phyloP scores from a whole-genome alignment of 2,329 filamentous ascomycete genomes.

The Calonectria hongkongensis region DNA sequence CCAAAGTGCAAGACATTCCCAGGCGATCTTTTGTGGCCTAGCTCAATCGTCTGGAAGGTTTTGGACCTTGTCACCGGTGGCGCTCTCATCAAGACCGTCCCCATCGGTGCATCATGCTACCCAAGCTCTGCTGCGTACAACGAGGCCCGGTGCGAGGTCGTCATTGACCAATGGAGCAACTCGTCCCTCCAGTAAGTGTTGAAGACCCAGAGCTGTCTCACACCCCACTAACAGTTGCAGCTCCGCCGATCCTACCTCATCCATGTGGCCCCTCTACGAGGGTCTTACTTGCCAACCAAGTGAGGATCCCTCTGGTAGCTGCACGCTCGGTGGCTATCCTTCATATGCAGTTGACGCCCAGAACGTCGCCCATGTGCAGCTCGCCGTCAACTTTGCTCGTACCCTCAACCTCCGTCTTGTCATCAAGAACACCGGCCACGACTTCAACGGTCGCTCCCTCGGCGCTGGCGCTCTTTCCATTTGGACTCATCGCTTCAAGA shows the following conservation, averaged over 20 bases:
- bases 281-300: constrained; percentile 61
- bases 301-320: constrained; percentile 48
- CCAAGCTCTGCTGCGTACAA: constrained; percentile 51
- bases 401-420: constrained; percentile 67
- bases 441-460: constrained; percentile 71
- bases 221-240: constrained; percentile 40
- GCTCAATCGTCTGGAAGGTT: constrained; percentile 54
- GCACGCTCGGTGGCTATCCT: constrained; percentile 65
- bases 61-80: constrained; percentile 59
- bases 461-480: constrained; percentile 75
- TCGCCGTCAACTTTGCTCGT: constrained; percentile 68
- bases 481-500: constrained; percentile 74
- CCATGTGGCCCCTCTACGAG: constrained; percentile 64
- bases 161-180: constrained; percentile 55
- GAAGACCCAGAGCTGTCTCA: no score
- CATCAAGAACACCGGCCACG: constrained; percentile 70
- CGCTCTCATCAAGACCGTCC: constrained; percentile 58
- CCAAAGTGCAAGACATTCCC: constrained; percentile 59
- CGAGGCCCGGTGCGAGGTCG: constrained; percentile 51
- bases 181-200: constrained; percentile 50
- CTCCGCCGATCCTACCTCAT: constrained; percentile 61
- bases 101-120: constrained; percentile 59
- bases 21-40: constrained; percentile 58
- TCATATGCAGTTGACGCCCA: constrained; percentile 65
- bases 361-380: constrained; percentile 66